Evolutionary conservation across 202 grass and related monocot species (phyloP), one percentile per base, ranked within the genome.

Genomic region (Schoenoplectus tabernaemontani): DNA sequence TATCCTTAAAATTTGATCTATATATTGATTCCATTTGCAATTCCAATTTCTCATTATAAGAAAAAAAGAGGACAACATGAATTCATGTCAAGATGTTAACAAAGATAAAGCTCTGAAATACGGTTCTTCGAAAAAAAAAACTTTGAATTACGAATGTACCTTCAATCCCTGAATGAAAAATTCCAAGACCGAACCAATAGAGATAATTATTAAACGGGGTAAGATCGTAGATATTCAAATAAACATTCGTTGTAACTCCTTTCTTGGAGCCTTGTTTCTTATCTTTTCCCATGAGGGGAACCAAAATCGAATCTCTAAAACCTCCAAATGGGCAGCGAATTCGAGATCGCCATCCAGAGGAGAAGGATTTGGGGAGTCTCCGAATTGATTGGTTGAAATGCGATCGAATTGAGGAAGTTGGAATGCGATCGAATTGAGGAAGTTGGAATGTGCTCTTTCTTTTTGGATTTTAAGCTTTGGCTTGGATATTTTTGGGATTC

Each of bases 161-260:
- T 96, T 96, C 87, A 83, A 96, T 88, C 37, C 92, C 89, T 41
- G 91, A 93, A 87, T 91, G 91, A 83, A 91, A 93, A 57, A 93
- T 57, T 47, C 91, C 89, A 56, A 93, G 88, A 84, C 86, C 91
- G 59, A 93, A 82, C 91, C 91, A 93, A 63, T 91, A 93, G 58
- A 93, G 84, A 78, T 91, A 93, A 23, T 83, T 83, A 81, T 91
- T 91, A 51, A 91, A 60, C 32, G 89, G 91, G 30, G 88, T 89
- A 26, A 93, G 77, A 87, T 93, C 88, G 82, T 93, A 93, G 60
- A 93, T 83, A 80, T 96, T 92, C 81, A 96, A 78, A 51, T 88
- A 75, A 30, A 96, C 83, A 78, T 81, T 54, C 34, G 85, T 67
- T 44, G 59, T 57, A 23, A 30, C 64, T 24, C 77, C 65, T 80